Percentiles rank a stretch among this genome's conserved stretches.
Conservation (phyloP, 768 basidiomycete genomes). For the Mycena galericulata region DNA sequence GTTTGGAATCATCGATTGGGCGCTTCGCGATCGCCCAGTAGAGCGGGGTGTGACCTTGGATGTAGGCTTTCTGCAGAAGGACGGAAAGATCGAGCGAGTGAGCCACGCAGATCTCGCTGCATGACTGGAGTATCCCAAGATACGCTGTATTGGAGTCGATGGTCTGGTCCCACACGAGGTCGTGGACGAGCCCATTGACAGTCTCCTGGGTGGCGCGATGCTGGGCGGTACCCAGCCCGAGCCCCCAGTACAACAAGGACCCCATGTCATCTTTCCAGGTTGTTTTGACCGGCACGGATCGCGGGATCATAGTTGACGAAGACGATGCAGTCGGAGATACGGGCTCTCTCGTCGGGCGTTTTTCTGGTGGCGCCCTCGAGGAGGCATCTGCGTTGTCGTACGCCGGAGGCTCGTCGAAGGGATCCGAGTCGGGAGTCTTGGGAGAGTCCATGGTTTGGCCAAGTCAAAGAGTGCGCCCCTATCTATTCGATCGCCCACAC, state of each 20-base stretch:
- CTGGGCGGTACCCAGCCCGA: no score
- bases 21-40: constrained; percentile 66
- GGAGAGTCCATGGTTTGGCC: no score
- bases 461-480: no score
- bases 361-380: constrained; percentile 1
- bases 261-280: constrained; percentile 26
- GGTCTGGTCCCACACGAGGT: constrained; percentile 44
- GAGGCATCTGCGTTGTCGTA: constrained; percentile 17
- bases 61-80: constrained; percentile 57
- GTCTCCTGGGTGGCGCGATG: constrained; percentile 50
- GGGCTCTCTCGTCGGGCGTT: neutral
- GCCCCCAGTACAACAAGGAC: constrained; percentile 11
- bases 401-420: constrained; percentile 25
- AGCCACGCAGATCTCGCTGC: constrained; percentile 55
- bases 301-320: constrained; percentile 1
- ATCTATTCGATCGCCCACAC: no score
- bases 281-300: constrained; percentile 6
- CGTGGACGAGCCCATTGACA: constrained; percentile 52
- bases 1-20: constrained; percentile 28
- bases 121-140: constrained; percentile 54
- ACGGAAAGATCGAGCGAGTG: constrained; percentile 54
- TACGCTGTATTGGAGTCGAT: constrained; percentile 16
- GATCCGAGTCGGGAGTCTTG: no score
- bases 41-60: constrained; percentile 59
- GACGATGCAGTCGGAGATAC: constrained; percentile 7